A percentile compares a stretch with the other conserved stretches of the same genome.
phyloP scores from a whole-genome alignment of 73 alveolate species.

The Breviolum minutum region DNA sequence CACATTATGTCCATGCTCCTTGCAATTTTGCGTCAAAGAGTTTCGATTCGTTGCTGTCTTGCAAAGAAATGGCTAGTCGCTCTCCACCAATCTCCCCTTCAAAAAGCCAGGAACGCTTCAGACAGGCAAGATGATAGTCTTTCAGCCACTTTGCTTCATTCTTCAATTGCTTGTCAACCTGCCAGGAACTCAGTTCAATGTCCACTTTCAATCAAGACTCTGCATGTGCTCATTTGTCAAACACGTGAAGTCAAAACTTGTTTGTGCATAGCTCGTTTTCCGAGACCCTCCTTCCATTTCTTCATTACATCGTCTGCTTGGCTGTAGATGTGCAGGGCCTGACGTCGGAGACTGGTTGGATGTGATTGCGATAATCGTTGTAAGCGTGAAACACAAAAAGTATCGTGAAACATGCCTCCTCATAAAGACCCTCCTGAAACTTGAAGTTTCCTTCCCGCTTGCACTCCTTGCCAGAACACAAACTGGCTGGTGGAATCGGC shows the following conservation, averaged over 20 bases:
- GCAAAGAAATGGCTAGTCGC: background rate
- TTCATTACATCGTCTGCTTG: slow-evolving; percentile 94
- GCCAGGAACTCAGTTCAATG: background rate
- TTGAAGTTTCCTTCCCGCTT: slow-evolving; percentile 77
- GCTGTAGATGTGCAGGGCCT: slow-evolving; percentile 84
- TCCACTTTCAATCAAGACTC: background rate
- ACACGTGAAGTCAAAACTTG: background rate
- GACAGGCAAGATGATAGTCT: slow-evolving; percentile 80
- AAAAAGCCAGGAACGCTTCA: slow-evolving; percentile 54
- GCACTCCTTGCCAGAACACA: slow-evolving; percentile 58
- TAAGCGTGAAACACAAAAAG: background rate
- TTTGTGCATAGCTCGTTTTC: background rate
- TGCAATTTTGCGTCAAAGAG: no score
- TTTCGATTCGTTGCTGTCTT: background rate
- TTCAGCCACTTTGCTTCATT: slow-evolving; percentile 89
- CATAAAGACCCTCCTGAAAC: slow-evolving; percentile 86
- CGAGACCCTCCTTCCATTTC: slow-evolving; percentile 64
- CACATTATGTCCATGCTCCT: no score
- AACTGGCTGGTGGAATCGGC: background rate
- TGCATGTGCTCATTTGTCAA: background rate
- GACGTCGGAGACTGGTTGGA: no score
- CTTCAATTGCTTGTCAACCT: slow-evolving; percentile 85
- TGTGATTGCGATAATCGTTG: no score
- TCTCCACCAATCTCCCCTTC: background rate
- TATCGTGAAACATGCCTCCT: slow-evolving; percentile 9